These are phyloP conservation scores for Scenedesmus sp. DNA, from an alignment of 163 green algal genomes.

Conservation along the genomic window DNA sequence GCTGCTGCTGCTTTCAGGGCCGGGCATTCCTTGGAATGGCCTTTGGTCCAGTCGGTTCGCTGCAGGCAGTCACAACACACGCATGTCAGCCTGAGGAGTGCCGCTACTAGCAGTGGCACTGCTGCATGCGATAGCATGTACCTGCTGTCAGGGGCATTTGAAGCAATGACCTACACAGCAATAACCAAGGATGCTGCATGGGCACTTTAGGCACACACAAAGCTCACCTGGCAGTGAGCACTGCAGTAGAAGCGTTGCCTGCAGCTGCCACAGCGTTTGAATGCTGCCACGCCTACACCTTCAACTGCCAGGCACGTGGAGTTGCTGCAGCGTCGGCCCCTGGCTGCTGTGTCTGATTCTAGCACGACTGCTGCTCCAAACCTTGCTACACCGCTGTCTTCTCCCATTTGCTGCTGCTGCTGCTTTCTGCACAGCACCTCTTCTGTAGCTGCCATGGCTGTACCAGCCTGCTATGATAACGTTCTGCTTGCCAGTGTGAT, in stretches of 20 bases:
- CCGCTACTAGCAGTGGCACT: neutral
- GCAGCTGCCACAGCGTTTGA: conserved; percentile 52
- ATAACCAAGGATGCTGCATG: too few relatives aligned
- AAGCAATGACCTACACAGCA: neutral
- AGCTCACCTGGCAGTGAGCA: conserved; percentile 49
- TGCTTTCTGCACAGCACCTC: conserved; percentile 26
- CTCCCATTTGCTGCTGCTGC: conserved; percentile 28
- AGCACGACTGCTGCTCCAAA: conserved; percentile 1
- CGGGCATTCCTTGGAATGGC: conserved; percentile 2
- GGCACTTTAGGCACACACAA: neutral
- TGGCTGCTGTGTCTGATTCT: conserved; percentile 33
- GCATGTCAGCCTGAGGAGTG: neutral
- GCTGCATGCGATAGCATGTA: neutral
- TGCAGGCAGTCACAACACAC: neutral
- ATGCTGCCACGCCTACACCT: conserved; percentile 24
- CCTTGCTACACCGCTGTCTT: conserved; percentile 15
- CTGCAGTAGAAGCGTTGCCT: conserved; percentile 54
- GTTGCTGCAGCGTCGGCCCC: conserved; percentile 37
- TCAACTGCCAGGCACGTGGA: conserved; percentile 33
- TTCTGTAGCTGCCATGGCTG: neutral
- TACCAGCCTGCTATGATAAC: neutral
- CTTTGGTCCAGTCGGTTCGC: conserved; percentile 25
- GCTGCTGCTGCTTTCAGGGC: neutral
- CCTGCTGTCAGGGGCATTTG: neutral
- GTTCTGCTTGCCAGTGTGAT: neutral